These are phyloP conservation scores for Gautieria morchelliformis DNA, from an alignment of 768 basidiomycete genomes.

Conservation along the genomic window DNA sequence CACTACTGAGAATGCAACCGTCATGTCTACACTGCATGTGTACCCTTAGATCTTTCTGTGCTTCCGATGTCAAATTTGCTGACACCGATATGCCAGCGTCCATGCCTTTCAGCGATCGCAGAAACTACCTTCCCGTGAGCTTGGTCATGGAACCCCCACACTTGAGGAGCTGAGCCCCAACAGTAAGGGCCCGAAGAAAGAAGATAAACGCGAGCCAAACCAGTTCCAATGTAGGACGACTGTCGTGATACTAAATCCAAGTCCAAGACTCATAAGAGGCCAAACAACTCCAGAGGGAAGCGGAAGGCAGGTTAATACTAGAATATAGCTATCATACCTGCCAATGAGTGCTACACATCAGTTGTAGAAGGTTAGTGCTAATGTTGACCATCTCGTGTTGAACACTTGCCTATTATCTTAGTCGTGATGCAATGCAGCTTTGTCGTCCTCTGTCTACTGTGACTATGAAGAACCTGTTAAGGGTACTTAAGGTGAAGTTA, in stretches of 20 bases:
- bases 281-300: too few relatives aligned
- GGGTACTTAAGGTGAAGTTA: conserved; percentile 51
- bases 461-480: conserved; percentile 48
- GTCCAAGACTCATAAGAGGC: not conserved
- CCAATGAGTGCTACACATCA: conserved; percentile 22
- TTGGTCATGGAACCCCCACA: not conserved
- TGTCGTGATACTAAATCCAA: not conserved
- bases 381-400: not conserved
- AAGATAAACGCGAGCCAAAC: not conserved
- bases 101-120: not conserved
- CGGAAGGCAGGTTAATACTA: conserved; percentile 44
- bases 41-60: not conserved
- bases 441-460: conserved; percentile 53
- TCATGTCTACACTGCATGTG: too few relatives aligned
- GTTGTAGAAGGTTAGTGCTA: conserved; percentile 45
- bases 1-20: too few relatives aligned
- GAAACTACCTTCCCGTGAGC: not conserved
- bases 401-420: conserved; percentile 18
- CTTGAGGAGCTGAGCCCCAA: conserved; percentile 7
- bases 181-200: not conserved
- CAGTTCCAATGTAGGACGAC: conserved; percentile 4
- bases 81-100: not conserved
- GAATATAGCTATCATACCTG: not conserved
- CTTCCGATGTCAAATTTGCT: too few relatives aligned
- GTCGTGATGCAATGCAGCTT: conserved; percentile 49